Evolutionary conservation across 129 eudicot species (phyloP).

Genomic region (Saussurea involucrata): DNA sequence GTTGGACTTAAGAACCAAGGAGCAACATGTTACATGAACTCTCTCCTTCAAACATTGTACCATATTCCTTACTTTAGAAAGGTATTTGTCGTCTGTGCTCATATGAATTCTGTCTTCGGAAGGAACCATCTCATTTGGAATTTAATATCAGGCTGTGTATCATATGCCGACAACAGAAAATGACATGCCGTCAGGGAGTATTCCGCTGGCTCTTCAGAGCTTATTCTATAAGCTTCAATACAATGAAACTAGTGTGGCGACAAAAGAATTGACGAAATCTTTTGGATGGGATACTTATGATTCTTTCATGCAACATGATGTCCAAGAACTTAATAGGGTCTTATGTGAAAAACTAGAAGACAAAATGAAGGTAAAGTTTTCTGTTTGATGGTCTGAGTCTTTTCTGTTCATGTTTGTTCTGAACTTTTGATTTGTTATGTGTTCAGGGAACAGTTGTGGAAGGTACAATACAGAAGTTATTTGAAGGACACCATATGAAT

Average conservation of each 20-base stretch:
- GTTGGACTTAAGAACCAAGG: slow-evolving; percentile 98
- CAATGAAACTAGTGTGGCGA: slow-evolving; percentile 85
- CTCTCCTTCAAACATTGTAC: slow-evolving; percentile 85
- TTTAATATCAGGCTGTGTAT: slow-evolving; percentile 82
- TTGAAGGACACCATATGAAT: slow-evolving; percentile 99
- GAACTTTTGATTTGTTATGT: slow-evolving; percentile 21
- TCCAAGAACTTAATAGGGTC: slow-evolving; percentile 94
- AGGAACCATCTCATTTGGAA: slow-evolving; percentile 22
- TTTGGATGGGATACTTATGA: slow-evolving; percentile 99
- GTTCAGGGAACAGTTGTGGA: slow-evolving; percentile 94
- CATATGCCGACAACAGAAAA: slow-evolving; percentile 99
- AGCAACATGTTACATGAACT: slow-evolving; percentile 98
- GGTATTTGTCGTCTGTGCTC: slow-evolving; percentile 29
- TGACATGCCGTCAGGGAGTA: slow-evolving; percentile 88
- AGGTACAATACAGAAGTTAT: slow-evolving; percentile 95
- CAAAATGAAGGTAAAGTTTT: slow-evolving; percentile 83
- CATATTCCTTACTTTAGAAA: slow-evolving; percentile 95
- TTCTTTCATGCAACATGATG: slow-evolving; percentile 99
- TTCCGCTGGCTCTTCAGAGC: slow-evolving; percentile 94
- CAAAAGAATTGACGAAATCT: slow-evolving; percentile 92
- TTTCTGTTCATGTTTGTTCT: slow-evolving; percentile 6
- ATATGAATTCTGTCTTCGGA: background rate
- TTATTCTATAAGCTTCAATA: slow-evolving; percentile 95
- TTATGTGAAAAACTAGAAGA: slow-evolving; percentile 96
- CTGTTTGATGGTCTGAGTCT: background rate